Base-by-base conservation (phyloP, 129 eudicot genomes). In the Artemisia annua region DNA sequence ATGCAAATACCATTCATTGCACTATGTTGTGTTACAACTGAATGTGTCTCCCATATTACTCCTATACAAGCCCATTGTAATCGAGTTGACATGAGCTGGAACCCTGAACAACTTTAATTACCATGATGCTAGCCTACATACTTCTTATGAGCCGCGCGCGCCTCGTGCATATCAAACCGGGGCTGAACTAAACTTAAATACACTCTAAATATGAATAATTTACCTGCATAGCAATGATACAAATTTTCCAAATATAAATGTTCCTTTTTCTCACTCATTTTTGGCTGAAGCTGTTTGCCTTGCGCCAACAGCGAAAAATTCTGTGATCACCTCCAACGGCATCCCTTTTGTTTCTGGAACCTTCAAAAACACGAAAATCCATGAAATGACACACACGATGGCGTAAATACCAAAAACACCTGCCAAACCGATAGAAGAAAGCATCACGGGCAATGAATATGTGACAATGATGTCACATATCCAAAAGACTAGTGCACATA, bases 261-360 rank as follows among this genome's bases (percentile, higher is more conserved):
- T 46, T 22, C 30, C 44, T 6, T 18, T 49, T 10, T 26, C 3
- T 74, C 53, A 85, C 75, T 83, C 87, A 22, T 11, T 65, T 55
- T 88, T 83, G 3, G 80, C 70, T 58, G 11, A 39, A 39, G 46
- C 10, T 39, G 46, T 39, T 39, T 39, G 46, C 46, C 73, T 79
- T 30, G 96, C 85, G 11, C 91, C 91, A 20, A 89, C 79, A 2
- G 91, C 85, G 51, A 89, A 89, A 79, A 89, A 86, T 79, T 89
- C 96, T 0, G 96, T 79, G 51, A 89, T 89, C 35, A 89, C 96
- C 49, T 89, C 96, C 17, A 89, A 78, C 9, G 95, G 95, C 95
- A 88, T 85, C 52, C 90, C 95, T 76, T 88, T 88, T 0, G 95
- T 88, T 70, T 89, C 96, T 11, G 96, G 96, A 30, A 89, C 89